A percentile compares a stretch with the other conserved stretches of the same genome.
Evolutionary conservation across 2,329 filamentous ascomycete species (phyloP).

Genomic region (Xylariaceae sp.): DNA sequence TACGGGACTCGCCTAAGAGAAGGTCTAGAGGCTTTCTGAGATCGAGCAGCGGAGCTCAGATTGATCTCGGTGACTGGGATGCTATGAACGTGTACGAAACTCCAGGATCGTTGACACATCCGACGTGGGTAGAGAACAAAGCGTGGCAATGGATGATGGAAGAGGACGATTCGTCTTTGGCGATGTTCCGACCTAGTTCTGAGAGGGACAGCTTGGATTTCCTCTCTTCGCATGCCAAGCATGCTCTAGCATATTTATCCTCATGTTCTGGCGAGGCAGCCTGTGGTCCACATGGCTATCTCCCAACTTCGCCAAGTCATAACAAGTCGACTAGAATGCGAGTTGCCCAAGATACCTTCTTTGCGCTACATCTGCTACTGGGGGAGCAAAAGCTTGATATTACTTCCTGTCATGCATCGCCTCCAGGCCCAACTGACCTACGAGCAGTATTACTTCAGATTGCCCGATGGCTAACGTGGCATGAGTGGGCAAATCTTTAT

Average conservation of each 20-base stretch:
- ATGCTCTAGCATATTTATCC: slow-evolving; percentile 67
- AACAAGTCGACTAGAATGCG: slow-evolving; percentile 61
- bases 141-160: slow-evolving; percentile 75
- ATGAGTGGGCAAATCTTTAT: slow-evolving; percentile 50
- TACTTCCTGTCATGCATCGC: slow-evolving; percentile 47
- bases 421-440: slow-evolving; percentile 54
- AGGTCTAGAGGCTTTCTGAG: slow-evolving; percentile 33
- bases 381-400: slow-evolving; percentile 87
- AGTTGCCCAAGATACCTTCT: slow-evolving; percentile 67
- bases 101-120: slow-evolving; percentile 51
- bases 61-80: slow-evolving; percentile 47
- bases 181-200: slow-evolving; percentile 30
- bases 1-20: slow-evolving; percentile 21
- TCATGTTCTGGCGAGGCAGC: slow-evolving; percentile 60
- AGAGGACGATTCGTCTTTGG: slow-evolving; percentile 46
- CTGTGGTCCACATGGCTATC: slow-evolving; percentile 58
- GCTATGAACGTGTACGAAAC: slow-evolving; percentile 50
- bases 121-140: slow-evolving; percentile 61
- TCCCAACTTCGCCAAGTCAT: slow-evolving; percentile 62
- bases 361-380: slow-evolving; percentile 81
- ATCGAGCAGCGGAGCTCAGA: slow-evolving; percentile 37
- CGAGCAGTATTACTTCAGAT: slow-evolving; percentile 81
- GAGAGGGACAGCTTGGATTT: slow-evolving; percentile 42
- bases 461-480: slow-evolving; percentile 78
- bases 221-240: slow-evolving; percentile 54